A percentile compares a stretch with the other conserved stretches of the same genome.
These are phyloP conservation scores for Xylariaceae sp. DNA, from an alignment of 2,329 filamentous ascomycete species.

Conservation along the genomic window DNA sequence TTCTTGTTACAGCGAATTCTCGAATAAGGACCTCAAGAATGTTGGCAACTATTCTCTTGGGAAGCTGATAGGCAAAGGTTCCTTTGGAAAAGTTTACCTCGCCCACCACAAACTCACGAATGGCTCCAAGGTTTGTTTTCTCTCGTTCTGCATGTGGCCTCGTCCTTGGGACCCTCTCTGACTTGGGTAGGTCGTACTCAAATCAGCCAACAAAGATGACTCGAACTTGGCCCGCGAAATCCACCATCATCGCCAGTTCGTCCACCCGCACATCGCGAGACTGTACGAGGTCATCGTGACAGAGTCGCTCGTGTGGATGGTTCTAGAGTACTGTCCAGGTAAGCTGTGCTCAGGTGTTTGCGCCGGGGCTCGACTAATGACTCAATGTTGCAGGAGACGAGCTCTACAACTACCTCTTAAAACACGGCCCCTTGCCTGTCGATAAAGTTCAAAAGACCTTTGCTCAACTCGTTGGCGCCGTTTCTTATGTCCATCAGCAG, in stretches of 20 bases:
- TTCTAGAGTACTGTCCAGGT: slow-evolving; percentile 94
- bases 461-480: slow-evolving; percentile 88
- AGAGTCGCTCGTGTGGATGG: slow-evolving; percentile 90
- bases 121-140: slow-evolving; percentile 74
- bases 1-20: slow-evolving; percentile 70
- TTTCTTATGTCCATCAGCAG: slow-evolving; percentile 90
- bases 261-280: slow-evolving; percentile 93
- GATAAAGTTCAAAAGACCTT: slow-evolving; percentile 94
- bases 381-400: slow-evolving; percentile 65
- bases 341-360: slow-evolving; percentile 27
- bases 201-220: slow-evolving; percentile 94
- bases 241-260: slow-evolving; percentile 95
- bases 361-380: slow-evolving; percentile 26
- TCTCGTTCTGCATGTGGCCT: not conserved
- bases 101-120: slow-evolving; percentile 96
- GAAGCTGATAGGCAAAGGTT: slow-evolving; percentile 90
- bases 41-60: slow-evolving; percentile 95
- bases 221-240: slow-evolving; percentile 95
- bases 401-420: slow-evolving; percentile 90
- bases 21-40: slow-evolving; percentile 79
- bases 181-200: slow-evolving; percentile 76
- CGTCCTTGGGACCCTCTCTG: slow-evolving; percentile 11
- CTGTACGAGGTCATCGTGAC: slow-evolving; percentile 98
- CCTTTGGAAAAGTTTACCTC: slow-evolving; percentile 97
- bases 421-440: slow-evolving; percentile 75